phyloP scores from a whole-genome alignment of 148 eudicot species.

The Cornus suecica region DNA sequence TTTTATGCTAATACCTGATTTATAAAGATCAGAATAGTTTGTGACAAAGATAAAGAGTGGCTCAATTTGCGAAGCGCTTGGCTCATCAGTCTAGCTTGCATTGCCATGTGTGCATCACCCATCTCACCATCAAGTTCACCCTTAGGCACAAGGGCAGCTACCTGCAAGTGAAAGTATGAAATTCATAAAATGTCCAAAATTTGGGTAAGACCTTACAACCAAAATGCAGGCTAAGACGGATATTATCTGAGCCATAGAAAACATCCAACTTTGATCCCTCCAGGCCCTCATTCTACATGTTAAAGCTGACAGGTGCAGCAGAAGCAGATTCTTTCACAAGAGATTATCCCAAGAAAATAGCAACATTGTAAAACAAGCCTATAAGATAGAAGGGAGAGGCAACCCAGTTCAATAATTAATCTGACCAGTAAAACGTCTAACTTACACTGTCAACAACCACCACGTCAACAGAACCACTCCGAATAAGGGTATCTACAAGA shows the following conservation, averaged over 20 bases:
- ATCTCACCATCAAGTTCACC: slow-evolving; percentile 99
- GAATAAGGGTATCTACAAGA: slow-evolving; percentile 92
- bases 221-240: background rate
- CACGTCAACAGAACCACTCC: slow-evolving; percentile 96
- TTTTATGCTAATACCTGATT: slow-evolving; percentile 62
- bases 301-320: background rate
- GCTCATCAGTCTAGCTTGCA: slow-evolving; percentile 99
- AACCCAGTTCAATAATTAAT: background rate
- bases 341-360: background rate
- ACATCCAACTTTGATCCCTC: background rate
- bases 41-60: slow-evolving; percentile 89
- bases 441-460: slow-evolving; percentile 98
- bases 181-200: background rate
- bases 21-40: slow-evolving; percentile 73
- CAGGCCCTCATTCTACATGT: background rate
- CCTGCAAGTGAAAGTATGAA: slow-evolving; percentile 40
- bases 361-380: background rate
- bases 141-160: slow-evolving; percentile 97
- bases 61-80: slow-evolving; percentile 98
- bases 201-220: background rate
- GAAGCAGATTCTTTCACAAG: background rate
- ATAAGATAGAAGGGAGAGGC: background rate
- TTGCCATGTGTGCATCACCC: slow-evolving; percentile 99
- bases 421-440: background rate
- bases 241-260: background rate